Evolutionary conservation across 192 early-diverging fungal species (phyloP).

Genomic region (Coemansia sp.): DNA sequence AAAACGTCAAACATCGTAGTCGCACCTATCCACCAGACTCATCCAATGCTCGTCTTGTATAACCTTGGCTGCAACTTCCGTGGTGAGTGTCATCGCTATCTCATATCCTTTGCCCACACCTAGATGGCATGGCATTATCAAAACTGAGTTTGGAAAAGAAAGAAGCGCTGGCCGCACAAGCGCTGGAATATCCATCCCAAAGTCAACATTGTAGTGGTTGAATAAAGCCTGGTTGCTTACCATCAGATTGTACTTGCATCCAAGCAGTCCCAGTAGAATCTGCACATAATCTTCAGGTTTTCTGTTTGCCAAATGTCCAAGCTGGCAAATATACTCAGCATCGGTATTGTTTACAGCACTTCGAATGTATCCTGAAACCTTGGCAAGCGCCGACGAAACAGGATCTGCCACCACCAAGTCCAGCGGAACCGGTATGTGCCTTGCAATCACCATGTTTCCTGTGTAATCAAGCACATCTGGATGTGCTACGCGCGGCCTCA

Average conservation of each 20-base stretch:
- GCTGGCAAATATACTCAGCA: neutral
- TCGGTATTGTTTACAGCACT: neutral
- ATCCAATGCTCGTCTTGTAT: conserved; percentile 4
- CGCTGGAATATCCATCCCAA: conserved; percentile 16
- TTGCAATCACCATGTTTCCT: neutral
- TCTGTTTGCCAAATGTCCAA: neutral
- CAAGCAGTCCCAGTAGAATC: neutral
- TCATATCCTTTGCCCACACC: neutral
- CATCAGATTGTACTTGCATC: neutral
- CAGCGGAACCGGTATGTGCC: neutral
- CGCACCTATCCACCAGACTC: neutral
- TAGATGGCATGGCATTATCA: neutral
- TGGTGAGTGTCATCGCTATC: neutral
- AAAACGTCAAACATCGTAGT: neutral
- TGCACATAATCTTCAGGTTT: neutral
- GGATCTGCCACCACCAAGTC: neutral
- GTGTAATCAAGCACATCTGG: neutral
- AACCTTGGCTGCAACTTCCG: neutral
- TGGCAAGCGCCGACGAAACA: neutral
- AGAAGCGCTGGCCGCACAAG: neutral
- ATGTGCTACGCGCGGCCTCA: neutral
- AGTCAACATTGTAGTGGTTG: conserved; percentile 19
- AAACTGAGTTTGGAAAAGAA: neutral
- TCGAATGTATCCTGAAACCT: neutral
- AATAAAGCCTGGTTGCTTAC: conserved; percentile 25